Evolutionary conservation across 208 protist species (phyloP), one percentile per base, ranked within the genome.

Genomic region (Tritrichomonas musculus): DNA sequence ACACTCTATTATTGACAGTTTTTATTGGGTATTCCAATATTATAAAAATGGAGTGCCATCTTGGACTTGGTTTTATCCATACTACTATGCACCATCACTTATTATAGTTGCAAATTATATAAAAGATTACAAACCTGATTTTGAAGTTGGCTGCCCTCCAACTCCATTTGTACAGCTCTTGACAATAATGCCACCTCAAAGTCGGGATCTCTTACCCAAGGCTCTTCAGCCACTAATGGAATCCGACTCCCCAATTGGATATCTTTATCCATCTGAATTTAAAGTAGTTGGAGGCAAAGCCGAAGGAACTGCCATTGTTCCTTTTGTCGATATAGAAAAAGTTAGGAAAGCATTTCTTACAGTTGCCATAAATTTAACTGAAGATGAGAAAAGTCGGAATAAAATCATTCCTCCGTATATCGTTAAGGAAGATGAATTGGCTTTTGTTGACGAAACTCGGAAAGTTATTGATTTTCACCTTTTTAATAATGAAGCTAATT

Each of bases 1-100:
- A 3, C 57, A 39, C 11, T 5, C 77, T 39, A 36, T 88, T 57
- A 8, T 88, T 14, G 77, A 88, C 20, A 53, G 41, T 5, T 88
- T 88, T 47, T 25, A 53, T 20, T 88, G 77, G 77, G 77, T 88
- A 57, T 30, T 88, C 27, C 3, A 88, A 88, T 88, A 88, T 57
- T 88, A 88, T 33, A 88, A 25, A 60, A 8, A 88, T 22, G 77
- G 77, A 3, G 33, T 25, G 3, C 47, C 47, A 33, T 88, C 77
- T 57, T 88, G 77, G 77, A 57, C 41, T 36, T 88, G 77, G 77
- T 88, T 22, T 27, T 88, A 44, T 36, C 0, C 33, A 1, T 88
- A 88, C 27, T 57, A 44, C 30, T 88, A 57, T 20, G 77, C 77
- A 39, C 77, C 77, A 36, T 47, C 77, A 30, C 4, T 88, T 0